Conservation (phyloP, 2,329 filamentous ascomycete species). For the Zalaria sp. region DNA sequence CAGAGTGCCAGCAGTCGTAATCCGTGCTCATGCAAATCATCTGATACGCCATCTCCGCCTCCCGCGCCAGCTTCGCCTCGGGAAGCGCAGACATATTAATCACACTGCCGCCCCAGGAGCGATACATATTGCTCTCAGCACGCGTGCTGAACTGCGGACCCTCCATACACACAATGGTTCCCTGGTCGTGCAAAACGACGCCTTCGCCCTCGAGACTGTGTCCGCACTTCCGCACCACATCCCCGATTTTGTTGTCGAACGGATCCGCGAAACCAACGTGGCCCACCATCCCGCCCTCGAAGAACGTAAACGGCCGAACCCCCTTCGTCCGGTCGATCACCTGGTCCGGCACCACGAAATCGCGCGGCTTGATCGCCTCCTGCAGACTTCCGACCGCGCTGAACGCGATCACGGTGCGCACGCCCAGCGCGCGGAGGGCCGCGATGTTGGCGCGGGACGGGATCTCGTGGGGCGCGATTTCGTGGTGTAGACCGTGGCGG, state of each 20-base stretch:
- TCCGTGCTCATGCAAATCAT: slow-evolving; percentile 99
- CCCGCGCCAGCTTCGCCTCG: slow-evolving; percentile 88
- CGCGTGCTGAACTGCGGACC: slow-evolving; percentile 97
- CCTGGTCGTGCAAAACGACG: slow-evolving; percentile 69
- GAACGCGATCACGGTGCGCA: slow-evolving; percentile 85
- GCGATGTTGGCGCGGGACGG: slow-evolving; percentile 91
- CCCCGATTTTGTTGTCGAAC: slow-evolving; percentile 67
- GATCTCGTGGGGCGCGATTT: slow-evolving; percentile 89
- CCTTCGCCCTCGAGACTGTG: slow-evolving; percentile 67
- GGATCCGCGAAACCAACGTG: slow-evolving; percentile 95
- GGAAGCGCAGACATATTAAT: slow-evolving; percentile 98
- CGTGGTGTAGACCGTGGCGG: slow-evolving; percentile 78
- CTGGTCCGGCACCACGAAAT: slow-evolving; percentile 94
- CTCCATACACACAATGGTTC: slow-evolving; percentile 90
- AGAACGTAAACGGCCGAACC: slow-evolving; percentile 87
- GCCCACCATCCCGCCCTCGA: slow-evolving; percentile 79
- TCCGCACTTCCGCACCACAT: slow-evolving; percentile 66
- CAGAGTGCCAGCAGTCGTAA: slow-evolving; percentile 94
- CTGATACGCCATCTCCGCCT: slow-evolving; percentile 93
- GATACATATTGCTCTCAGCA: slow-evolving; percentile 91
- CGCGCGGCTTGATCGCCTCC: slow-evolving; percentile 85
- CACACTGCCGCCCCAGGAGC: slow-evolving; percentile 79
- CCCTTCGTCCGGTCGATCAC: slow-evolving; percentile 97
- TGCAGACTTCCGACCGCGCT: slow-evolving; percentile 85
- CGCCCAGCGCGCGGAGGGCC: slow-evolving; percentile 82